These are phyloP conservation scores for Aspergillus haitiensis DNA, from an alignment of 495 filamentous ascomycete species.

Conservation along the genomic window DNA sequence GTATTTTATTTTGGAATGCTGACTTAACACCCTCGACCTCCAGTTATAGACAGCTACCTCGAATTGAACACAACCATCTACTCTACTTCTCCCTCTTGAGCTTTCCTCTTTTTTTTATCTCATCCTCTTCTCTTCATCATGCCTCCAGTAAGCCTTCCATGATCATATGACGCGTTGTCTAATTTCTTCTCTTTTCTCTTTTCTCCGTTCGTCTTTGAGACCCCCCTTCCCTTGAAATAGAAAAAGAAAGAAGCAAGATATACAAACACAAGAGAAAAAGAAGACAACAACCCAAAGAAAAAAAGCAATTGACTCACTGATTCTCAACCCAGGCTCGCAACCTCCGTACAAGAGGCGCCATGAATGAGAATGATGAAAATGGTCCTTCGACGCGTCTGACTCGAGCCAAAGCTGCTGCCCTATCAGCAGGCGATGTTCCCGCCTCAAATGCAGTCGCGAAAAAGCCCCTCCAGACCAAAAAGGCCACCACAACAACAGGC, in stretches of 20 bases:
- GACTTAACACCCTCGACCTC: conserved; percentile 29
- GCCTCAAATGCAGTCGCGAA: conserved; percentile 58
- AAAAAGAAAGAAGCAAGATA: too few species aligned
- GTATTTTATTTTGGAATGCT: conserved; percentile 46
- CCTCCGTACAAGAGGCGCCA: conserved; percentile 63
- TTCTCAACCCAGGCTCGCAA: conserved; percentile 49
- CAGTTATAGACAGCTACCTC: conserved; percentile 23
- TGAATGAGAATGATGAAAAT: conserved; percentile 96
- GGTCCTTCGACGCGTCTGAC: conserved; percentile 76
- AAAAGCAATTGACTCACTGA: conserved; percentile 18
- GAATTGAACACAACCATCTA: conserved; percentile 33
- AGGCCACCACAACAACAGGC: conserved; percentile 56
- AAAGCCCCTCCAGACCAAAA: conserved; percentile 75
- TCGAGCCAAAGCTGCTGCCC: conserved; percentile 83
- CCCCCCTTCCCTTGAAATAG: too few species aligned
- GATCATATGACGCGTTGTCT: conserved; percentile 26
- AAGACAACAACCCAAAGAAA: neutral
- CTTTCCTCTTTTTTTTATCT: conserved; percentile 30
- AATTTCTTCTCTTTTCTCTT: neutral
- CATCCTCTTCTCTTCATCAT: conserved; percentile 31
- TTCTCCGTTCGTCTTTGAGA: too few species aligned
- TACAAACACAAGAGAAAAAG: too few species aligned
- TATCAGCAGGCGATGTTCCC: conserved; percentile 55
- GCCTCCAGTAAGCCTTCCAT: conserved; percentile 46
- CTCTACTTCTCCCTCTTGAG: conserved; percentile 28